Evolutionary conservation across 1,284 basidiomycete genomes (phyloP).

Genomic region (Megacollybia platyphylla): DNA sequence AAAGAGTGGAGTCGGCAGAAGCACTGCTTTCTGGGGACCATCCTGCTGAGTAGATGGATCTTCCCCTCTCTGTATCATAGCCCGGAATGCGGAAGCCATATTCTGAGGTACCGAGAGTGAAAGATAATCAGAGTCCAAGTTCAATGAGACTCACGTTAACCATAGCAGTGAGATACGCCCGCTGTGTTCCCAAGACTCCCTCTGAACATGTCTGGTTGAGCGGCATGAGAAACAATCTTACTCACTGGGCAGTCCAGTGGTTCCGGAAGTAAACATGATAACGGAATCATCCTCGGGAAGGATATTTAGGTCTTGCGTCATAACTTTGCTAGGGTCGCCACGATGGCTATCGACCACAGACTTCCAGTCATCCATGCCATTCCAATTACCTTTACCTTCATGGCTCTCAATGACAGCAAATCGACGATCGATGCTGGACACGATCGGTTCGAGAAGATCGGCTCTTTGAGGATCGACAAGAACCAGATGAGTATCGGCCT

Average conservation of each 20-base stretch:
- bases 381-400: constrained; percentile 18
- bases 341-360: constrained; percentile 14
- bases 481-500: constrained; percentile 41
- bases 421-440: constrained; percentile 14
- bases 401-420: constrained; percentile 24
- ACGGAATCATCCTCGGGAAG: constrained; percentile 46
- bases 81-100: too few relatives aligned
- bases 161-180: constrained; percentile 12
- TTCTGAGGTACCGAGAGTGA: neutral
- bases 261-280: constrained; percentile 46
- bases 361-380: constrained; percentile 20
- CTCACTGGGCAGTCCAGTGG: constrained; percentile 5
- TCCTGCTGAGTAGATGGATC: constrained; percentile 19
- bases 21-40: constrained; percentile 29
- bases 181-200: constrained; percentile 33
- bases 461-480: constrained; percentile 48
- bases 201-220: constrained; percentile 11
- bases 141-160: constrained; percentile 6
- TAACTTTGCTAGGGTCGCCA: constrained; percentile 10
- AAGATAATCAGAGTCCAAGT: neutral
- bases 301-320: constrained; percentile 13
- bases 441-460: constrained; percentile 19
- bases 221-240: neutral
- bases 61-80: too few relatives aligned
- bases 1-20: constrained; percentile 42